Evolutionary conservation across 2,329 filamentous ascomycete genomes (phyloP), one percentile per base, ranked within the genome.

Genomic region (Elsinoe perseae): DNA sequence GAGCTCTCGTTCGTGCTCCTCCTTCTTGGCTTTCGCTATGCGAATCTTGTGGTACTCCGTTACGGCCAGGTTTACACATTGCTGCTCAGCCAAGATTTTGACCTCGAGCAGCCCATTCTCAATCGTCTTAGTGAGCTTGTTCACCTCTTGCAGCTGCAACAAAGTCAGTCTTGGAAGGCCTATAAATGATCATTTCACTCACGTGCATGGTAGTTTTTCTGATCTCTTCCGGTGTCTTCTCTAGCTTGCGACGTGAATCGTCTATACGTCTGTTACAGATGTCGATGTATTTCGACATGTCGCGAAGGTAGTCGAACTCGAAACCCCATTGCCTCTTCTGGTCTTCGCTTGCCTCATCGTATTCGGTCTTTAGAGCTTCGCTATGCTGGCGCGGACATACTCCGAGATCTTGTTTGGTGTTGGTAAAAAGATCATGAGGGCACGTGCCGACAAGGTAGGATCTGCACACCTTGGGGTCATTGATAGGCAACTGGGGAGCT

Each of bases 141-240:
- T 82, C 65, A 98, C 97, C 64, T 84, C 77, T 74, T 92, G 93
- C 60, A 97, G 80, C 77, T 80, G 61, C 32, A 3, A 14, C 28
- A 36, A 14, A 50, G 38, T 53, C n/a, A 34, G 38, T n/a, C 9
- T 27, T n/a, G 12, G 3, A 28, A n/a, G 36, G 20, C 27, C 16
- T 18, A 20, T 8, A 36, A 27, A 16, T n/a, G 7, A 43, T 6
- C 12, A 27, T 53, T 16, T 4, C 12, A 62, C 73, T 56, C 70
- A 86, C 82, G 64, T 97, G 73, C 48, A 86, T 82, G 68, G 95
- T 97, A 2, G 93, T 97, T 76, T 97, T 91, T 23, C 89, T 79
- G 63, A 98, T 96, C 76, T 98, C 93, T 68, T 98, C 93, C 7
- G 92, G 91, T 0, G 93, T 97, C 80, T 97, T 98, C 74, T 98